Conservation (phyloP, 2,329 filamentous ascomycete species). For the Sarocladiaceae sp. region DNA sequence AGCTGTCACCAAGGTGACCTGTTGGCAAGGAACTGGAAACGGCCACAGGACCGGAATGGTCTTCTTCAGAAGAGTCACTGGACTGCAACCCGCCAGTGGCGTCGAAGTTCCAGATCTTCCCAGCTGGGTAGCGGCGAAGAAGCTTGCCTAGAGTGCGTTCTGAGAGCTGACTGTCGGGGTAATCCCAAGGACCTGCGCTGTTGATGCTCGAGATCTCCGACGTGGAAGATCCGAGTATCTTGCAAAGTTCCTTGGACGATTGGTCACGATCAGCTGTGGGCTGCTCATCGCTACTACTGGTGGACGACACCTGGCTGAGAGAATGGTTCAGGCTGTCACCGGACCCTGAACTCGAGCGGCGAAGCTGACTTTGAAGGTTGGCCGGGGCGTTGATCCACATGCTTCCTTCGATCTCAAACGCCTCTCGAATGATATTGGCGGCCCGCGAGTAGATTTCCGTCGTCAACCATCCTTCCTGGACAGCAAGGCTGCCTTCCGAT, state of each 20-base stretch:
- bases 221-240: too few species aligned
- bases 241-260: too few species aligned
- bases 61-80: constrained; percentile 22
- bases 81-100: constrained; percentile 28
- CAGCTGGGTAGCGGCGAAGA: constrained; percentile 36
- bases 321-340: background rate
- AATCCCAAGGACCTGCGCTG: background rate
- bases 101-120: constrained; percentile 39
- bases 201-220: too few species aligned
- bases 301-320: background rate
- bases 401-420: too few species aligned
- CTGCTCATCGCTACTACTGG: background rate
- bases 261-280: background rate
- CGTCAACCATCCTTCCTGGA: too few species aligned
- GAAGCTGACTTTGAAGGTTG: too few species aligned
- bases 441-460: too few species aligned
- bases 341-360: too few species aligned
- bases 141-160: constrained; percentile 20
- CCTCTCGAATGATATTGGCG: too few species aligned
- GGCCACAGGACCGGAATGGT: constrained; percentile 3
- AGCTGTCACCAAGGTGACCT: constrained; percentile 9
- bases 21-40: background rate
- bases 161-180: background rate
- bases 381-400: too few species aligned
- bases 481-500: too few species aligned